Conservation (phyloP, 257 asterid species). For the Przewalskia tangutica region DNA sequence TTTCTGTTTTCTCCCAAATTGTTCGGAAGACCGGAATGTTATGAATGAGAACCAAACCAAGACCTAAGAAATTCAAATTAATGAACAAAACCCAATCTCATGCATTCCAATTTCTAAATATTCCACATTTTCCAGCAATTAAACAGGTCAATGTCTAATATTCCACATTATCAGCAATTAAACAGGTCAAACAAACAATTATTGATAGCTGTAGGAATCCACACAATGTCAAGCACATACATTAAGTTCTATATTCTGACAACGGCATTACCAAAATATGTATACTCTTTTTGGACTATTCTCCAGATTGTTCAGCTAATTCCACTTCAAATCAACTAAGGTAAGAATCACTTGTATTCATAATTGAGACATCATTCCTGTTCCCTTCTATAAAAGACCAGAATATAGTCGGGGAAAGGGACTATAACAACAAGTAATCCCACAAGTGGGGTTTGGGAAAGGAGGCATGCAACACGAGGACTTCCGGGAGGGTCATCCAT, state of each 20-base stretch:
- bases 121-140: not conserved
- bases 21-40: not conserved
- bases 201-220: not conserved
- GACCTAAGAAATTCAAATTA: not conserved
- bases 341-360: not conserved
- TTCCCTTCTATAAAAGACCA: not conserved
- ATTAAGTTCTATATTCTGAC: not conserved
- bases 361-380: not conserved
- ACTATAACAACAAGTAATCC: too few species aligned
- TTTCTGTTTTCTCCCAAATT: not conserved
- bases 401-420: not conserved
- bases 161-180: not conserved
- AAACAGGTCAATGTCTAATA: too few species aligned
- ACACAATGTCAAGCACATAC: not conserved
- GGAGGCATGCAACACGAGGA: too few species aligned
- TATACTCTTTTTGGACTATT: not conserved
- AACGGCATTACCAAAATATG: not conserved
- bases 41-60: not conserved
- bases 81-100: not conserved
- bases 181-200: not conserved
- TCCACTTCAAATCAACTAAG: not conserved
- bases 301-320: not conserved
- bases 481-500: too few species aligned
- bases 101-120: not conserved
- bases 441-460: too few species aligned